Conservation (phyloP, 441 rosid genomes). For the Euphorbia corollata region DNA sequence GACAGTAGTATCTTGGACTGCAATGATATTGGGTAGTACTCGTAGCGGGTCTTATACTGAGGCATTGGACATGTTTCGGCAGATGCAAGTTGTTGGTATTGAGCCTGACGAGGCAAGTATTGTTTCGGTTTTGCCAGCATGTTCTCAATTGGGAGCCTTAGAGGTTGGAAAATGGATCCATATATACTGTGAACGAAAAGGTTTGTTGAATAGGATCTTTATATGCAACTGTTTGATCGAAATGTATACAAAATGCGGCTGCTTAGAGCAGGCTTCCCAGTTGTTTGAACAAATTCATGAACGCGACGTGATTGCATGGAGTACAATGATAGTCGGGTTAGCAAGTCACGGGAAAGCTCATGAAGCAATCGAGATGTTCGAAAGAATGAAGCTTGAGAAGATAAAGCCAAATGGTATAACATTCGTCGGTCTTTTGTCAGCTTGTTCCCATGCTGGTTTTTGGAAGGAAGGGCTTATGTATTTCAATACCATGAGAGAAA, state of each 20-base stretch:
- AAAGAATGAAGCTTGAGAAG: slow-evolving; percentile 33
- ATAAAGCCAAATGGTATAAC: slow-evolving; percentile 43
- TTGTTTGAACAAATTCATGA: slow-evolving; percentile 32
- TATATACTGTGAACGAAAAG: slow-evolving; percentile 38
- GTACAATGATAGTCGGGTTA: slow-evolving; percentile 52
- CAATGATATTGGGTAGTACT: slow-evolving; percentile 41
- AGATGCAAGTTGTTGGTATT: slow-evolving; percentile 38
- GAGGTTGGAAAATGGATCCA: slow-evolving; percentile 63
- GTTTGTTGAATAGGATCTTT: slow-evolving; percentile 27
- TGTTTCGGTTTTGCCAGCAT: slow-evolving; percentile 47
- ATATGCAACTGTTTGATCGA: slow-evolving; percentile 49
- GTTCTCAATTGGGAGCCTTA: slow-evolving; percentile 53
- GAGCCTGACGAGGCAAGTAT: slow-evolving; percentile 60
- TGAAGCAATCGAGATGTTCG: slow-evolving; percentile 32
- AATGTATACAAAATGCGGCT: slow-evolving; percentile 53
- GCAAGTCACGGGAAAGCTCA: slow-evolving; percentile 48
- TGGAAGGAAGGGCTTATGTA: slow-evolving; percentile 42
- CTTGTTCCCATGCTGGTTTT: slow-evolving; percentile 55
- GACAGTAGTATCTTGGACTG: slow-evolving; percentile 55
- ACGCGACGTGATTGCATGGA: slow-evolving; percentile 57
- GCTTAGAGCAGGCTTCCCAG: slow-evolving; percentile 33
- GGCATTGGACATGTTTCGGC: slow-evolving; percentile 40
- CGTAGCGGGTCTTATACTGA: slow-evolving; percentile 33
- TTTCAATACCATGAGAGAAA: slow-evolving; percentile 38
- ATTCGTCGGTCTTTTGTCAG: slow-evolving; percentile 44